Percentiles rank a stretch among this genome's conserved stretches.
These are phyloP conservation scores for Linderina pennispora DNA, from an alignment of 192 early-diverging fungal species.

Conservation along the genomic window DNA sequence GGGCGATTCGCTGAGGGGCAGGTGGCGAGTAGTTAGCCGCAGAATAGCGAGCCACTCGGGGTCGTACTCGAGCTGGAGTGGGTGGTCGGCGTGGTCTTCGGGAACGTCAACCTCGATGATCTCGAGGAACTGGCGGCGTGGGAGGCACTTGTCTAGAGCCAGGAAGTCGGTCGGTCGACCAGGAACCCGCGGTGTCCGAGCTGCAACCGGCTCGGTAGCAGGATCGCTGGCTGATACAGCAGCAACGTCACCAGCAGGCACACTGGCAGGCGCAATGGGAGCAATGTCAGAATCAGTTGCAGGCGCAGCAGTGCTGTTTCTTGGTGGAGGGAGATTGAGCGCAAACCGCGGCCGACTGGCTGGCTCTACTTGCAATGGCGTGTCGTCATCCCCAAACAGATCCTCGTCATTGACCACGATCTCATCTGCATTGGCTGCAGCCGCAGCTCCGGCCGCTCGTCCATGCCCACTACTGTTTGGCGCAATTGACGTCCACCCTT, in stretches of 20 bases:
- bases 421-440: constrained; percentile 57
- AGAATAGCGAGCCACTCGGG: constrained; percentile 79
- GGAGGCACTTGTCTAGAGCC: constrained; percentile 90
- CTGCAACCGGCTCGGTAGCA: too few species aligned
- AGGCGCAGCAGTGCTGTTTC: constrained; percentile 1
- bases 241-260: not conserved
- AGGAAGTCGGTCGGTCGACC: constrained; percentile 70
- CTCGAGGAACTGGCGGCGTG: constrained; percentile 74
- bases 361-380: too few species aligned
- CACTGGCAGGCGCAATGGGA: not conserved
- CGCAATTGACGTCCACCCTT: constrained; percentile 18
- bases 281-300: too few species aligned
- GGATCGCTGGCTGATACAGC: not conserved
- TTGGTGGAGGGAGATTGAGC: constrained; percentile 31
- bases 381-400: too few species aligned
- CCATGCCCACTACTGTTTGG: constrained; percentile 51
- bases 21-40: constrained; percentile 52
- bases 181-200: too few species aligned
- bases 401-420: constrained; percentile 47
- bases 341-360: constrained; percentile 7
- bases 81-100: constrained; percentile 33
- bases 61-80: constrained; percentile 69
- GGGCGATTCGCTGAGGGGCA: constrained; percentile 46
- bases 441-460: constrained; percentile 46
- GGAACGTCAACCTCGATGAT: constrained; percentile 54